Evolutionary conservation across 495 filamentous ascomycete genomes (phyloP).

Genomic region (Jackrogersella multiformis): DNA sequence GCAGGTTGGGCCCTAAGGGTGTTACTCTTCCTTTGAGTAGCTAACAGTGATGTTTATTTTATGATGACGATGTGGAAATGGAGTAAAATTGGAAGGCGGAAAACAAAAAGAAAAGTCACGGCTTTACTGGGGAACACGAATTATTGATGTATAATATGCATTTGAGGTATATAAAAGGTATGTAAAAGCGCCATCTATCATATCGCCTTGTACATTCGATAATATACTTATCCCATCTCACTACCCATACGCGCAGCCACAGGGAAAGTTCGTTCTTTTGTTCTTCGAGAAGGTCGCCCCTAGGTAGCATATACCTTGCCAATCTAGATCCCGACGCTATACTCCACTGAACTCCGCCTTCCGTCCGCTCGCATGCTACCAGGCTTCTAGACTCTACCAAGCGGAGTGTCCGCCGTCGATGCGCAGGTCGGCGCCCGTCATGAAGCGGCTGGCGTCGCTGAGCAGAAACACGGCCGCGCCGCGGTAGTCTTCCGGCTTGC

Average conservation of each 20-base stretch:
- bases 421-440: constrained; percentile 81
- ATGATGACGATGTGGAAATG: neutral
- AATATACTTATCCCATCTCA: constrained; percentile 25
- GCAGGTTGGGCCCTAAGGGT: constrained; percentile 48
- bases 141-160: constrained; percentile 26
- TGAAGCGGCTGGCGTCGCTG: constrained; percentile 86
- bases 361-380: neutral
- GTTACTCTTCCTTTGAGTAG: constrained; percentile 32
- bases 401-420: constrained; percentile 85
- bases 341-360: neutral
- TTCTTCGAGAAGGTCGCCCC: constrained; percentile 4
- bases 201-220: constrained; percentile 11
- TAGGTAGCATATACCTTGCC: constrained; percentile 11
- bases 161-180: constrained; percentile 36
- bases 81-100: too few relatives aligned
- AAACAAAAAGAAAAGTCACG: constrained; percentile 1
- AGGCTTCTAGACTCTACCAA: constrained; percentile 62
- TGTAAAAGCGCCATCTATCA: constrained; percentile 32
- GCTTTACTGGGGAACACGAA: neutral
- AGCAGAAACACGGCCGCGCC: constrained; percentile 85
- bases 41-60: constrained; percentile 3
- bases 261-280: neutral
- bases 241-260: constrained; percentile 10
- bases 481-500: constrained; percentile 80
- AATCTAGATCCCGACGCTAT: constrained; percentile 11